A percentile compares a stretch with the other conserved stretches of the same genome.
phyloP scores from a whole-genome alignment of 495 filamentous ascomycete genomes.

The Recurvomyces mirabilis region DNA sequence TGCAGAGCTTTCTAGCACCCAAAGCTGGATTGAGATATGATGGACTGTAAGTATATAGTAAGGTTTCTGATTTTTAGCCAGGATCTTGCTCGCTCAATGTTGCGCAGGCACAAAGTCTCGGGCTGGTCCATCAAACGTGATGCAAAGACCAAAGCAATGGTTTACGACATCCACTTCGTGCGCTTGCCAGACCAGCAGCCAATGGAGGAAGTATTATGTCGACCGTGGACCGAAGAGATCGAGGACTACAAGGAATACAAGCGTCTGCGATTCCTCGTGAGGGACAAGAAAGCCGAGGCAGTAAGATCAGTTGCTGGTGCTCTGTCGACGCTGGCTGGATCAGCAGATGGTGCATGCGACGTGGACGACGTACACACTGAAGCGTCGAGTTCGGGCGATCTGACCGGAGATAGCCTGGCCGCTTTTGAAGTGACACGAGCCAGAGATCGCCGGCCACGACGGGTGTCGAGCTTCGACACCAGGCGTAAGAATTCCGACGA shows the following conservation, averaged over 20 bases:
- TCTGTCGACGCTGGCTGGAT: too few relatives aligned
- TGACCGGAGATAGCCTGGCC: too few relatives aligned
- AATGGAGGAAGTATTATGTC: conserved; percentile 24
- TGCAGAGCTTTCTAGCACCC: conserved; percentile 27
- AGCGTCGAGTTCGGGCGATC: too few relatives aligned
- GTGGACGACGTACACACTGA: too few relatives aligned
- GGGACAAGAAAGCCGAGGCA: background rate
- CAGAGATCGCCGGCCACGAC: too few relatives aligned
- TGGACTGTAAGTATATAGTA: conserved; percentile 27
- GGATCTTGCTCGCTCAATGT: background rate
- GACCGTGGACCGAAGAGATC: conserved; percentile 25
- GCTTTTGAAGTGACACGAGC: too few relatives aligned
- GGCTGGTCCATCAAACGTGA: conserved; percentile 21
- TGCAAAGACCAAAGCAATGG: conserved; percentile 14
- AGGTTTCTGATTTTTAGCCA: background rate
- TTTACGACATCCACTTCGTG: conserved; percentile 26
- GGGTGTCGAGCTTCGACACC: too few relatives aligned
- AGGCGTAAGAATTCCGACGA: too few relatives aligned
- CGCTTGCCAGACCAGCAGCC: conserved; percentile 20
- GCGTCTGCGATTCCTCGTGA: conserved; percentile 12
- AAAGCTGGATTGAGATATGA: conserved; percentile 32
- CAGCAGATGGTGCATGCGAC: too few relatives aligned
- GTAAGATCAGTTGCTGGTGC: too few relatives aligned
- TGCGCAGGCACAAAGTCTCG: conserved; percentile 17
- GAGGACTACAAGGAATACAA: conserved; percentile 35